Percentiles rank a stretch among this genome's conserved stretches.
These are phyloP conservation scores for Backusella mclennaniae DNA, from an alignment of 192 early-diverging fungal species.

Conservation along the genomic window DNA sequence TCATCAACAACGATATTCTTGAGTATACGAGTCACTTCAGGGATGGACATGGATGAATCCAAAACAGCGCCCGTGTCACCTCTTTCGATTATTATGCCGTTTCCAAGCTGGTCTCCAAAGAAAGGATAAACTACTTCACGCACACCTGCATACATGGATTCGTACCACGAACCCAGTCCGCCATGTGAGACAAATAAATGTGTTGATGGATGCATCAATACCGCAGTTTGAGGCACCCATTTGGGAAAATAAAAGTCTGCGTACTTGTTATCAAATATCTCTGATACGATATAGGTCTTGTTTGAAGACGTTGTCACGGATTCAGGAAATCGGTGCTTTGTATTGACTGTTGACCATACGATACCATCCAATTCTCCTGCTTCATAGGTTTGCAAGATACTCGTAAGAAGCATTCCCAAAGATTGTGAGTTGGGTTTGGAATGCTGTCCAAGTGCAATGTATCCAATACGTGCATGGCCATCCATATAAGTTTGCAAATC, in stretches of 20 bases:
- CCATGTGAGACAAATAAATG: slow-evolving; percentile 31
- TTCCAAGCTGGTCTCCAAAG: slow-evolving; percentile 29
- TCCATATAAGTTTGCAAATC: slow-evolving; percentile 8
- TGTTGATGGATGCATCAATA: slow-evolving; percentile 27
- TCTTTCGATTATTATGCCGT: background rate
- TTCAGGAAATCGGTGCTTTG: too few species aligned
- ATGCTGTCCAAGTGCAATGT: slow-evolving; percentile 35
- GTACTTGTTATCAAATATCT: background rate
- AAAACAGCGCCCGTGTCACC: background rate
- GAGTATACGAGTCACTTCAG: background rate
- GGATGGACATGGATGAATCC: background rate
- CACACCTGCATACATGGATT: slow-evolving; percentile 31
- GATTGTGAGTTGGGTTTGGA: slow-evolving; percentile 5
- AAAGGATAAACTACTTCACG: slow-evolving; percentile 31
- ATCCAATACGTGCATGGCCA: slow-evolving; percentile 19
- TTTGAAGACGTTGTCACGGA: background rate
- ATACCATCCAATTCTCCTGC: slow-evolving; percentile 27
- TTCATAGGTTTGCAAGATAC: slow-evolving; percentile 17
- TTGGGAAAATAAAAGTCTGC: background rate
- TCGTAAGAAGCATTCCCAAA: slow-evolving; percentile 16
- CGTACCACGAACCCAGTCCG: slow-evolving; percentile 27
- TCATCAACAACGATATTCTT: background rate
- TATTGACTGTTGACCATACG: slow-evolving; percentile 25
- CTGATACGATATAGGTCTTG: background rate
- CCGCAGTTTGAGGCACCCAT: slow-evolving; percentile 33